These are phyloP conservation scores for Microbotryum lychnidis-dioicae DNA, from an alignment of 1,284 basidiomycete species.

Conservation along the genomic window DNA sequence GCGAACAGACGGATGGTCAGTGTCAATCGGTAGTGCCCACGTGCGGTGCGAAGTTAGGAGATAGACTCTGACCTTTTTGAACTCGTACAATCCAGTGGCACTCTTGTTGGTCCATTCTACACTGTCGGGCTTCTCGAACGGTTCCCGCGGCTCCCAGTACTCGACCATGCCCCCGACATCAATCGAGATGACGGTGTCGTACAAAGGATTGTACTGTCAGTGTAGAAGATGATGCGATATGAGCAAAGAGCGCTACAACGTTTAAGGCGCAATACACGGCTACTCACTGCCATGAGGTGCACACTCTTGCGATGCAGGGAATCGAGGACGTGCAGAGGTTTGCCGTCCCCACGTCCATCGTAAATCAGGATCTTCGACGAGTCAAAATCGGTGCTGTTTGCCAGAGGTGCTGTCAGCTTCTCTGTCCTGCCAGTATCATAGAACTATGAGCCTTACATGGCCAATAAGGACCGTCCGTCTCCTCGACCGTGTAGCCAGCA, in stretches of 20 bases:
- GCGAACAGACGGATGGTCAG: not conserved
- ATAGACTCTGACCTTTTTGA: constrained; percentile 71
- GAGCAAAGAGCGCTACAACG: constrained; percentile 48
- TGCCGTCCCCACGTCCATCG: constrained; percentile 78
- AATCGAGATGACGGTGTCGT: constrained; percentile 85
- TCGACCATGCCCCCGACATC: constrained; percentile 93
- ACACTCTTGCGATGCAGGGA: constrained; percentile 70
- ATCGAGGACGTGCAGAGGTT: constrained; percentile 62
- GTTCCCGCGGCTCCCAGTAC: constrained; percentile 85
- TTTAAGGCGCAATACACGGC: constrained; percentile 42
- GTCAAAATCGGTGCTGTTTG: constrained; percentile 62
- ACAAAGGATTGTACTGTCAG: constrained; percentile 74
- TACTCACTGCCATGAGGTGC: constrained; percentile 74
- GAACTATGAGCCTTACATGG: constrained; percentile 54
- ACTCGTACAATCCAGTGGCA: constrained; percentile 89
- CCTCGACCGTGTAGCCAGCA: constrained; percentile 90
- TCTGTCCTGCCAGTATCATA: too few relatives aligned
- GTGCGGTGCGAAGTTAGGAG: not conserved
- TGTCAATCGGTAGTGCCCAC: not conserved
- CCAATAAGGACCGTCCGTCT: constrained; percentile 77
- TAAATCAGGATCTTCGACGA: constrained; percentile 76
- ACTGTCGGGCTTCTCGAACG: constrained; percentile 71
- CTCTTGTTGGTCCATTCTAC: constrained; percentile 87
- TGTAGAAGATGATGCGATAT: constrained; percentile 6
- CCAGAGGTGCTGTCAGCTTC: too few relatives aligned